Conservation (phyloP, 768 basidiomycete species). For the Amanita muscaria region DNA sequence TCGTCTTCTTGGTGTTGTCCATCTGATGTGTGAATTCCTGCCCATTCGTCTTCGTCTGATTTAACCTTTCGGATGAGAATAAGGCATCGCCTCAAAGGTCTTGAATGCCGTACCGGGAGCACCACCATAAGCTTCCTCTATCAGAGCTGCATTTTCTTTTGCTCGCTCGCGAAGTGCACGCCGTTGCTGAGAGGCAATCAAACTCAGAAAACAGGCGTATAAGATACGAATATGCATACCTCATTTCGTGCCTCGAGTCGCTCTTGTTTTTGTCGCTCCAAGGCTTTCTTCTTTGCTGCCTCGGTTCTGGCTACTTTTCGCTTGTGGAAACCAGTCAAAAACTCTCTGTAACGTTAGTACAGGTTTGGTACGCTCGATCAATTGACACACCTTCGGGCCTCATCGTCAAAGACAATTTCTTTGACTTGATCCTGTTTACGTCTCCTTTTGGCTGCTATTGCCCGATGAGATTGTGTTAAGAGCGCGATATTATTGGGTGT, state of each 20-base stretch:
- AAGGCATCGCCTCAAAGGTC: too few species aligned
- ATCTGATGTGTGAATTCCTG: constrained; percentile 29
- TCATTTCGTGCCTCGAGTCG: constrained; percentile 68
- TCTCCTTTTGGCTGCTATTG: constrained; percentile 58
- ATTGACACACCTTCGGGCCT: constrained; percentile 56
- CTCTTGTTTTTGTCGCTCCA: constrained; percentile 69
- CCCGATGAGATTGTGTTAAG: constrained; percentile 14
- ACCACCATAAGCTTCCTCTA: constrained; percentile 66
- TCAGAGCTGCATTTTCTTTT: constrained; percentile 61
- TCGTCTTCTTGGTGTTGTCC: constrained; percentile 37
- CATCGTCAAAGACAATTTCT: constrained; percentile 81
- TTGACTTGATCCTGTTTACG: constrained; percentile 62
- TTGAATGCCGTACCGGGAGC: background rate
- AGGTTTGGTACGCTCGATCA: constrained; percentile 9
- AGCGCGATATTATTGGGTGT: constrained; percentile 1
- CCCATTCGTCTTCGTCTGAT: constrained; percentile 36
- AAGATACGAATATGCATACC: constrained; percentile 35
- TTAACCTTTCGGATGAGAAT: too few species aligned
- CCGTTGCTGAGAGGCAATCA: constrained; percentile 49
- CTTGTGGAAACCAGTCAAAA: constrained; percentile 89
- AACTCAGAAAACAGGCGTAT: constrained; percentile 10
- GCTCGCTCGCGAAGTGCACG: constrained; percentile 72
- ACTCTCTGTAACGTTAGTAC: constrained; percentile 49
- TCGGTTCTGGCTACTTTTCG: constrained; percentile 82
- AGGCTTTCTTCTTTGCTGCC: constrained; percentile 61